Evolutionary conservation across 148 eudicot genomes (phyloP), one percentile per base, ranked within the genome.

Genomic region (Suaeda aralocaspica): DNA sequence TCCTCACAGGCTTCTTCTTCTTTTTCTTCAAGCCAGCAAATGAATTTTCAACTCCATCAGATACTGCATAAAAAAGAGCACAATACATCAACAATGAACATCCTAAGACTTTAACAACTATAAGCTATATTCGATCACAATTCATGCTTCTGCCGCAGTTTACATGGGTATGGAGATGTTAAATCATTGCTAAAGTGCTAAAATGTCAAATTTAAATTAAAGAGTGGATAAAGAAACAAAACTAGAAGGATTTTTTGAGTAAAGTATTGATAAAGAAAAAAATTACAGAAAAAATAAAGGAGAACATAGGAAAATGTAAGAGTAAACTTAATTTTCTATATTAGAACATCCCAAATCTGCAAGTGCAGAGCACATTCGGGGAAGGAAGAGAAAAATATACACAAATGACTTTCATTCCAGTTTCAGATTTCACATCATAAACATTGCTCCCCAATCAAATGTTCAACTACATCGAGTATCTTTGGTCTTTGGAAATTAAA

Each of bases 11-110:
- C 33, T 88, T 88, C 81, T 86, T 90, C 79, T 90, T 90, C 80
- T 90, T 90, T 84, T 88, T 90, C 72, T 88, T 87, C 73, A 84
- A 70, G 59, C 92, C 96, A 75, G 87, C 74, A 74, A 87, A 88
- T 4, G 90, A 76, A 56, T 81, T 71, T 53, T 90, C 96, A 71
- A 72, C 55, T 63, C 73, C 79, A 24, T 76, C 79, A 52, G 62
- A n/a, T 26, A 70, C 79, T 76, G 69, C 42, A 39, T 16, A 65
- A 4, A 36, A 63, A 22, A 21, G 45, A 36, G 21, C 2, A 14
- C 9, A 74, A 29, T 5, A 13, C 18, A 12, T 22, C 42, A 6
- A 63, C 16, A 59, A 14, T 36, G 28, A 21, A 22, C 46, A 62
- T 36, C 48, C 18, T 22, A n/a, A 21, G 8, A 36, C 45, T n/a